phyloP scores from a whole-genome alignment of 345 rosid species.

The Salix koriyanagi region DNA sequence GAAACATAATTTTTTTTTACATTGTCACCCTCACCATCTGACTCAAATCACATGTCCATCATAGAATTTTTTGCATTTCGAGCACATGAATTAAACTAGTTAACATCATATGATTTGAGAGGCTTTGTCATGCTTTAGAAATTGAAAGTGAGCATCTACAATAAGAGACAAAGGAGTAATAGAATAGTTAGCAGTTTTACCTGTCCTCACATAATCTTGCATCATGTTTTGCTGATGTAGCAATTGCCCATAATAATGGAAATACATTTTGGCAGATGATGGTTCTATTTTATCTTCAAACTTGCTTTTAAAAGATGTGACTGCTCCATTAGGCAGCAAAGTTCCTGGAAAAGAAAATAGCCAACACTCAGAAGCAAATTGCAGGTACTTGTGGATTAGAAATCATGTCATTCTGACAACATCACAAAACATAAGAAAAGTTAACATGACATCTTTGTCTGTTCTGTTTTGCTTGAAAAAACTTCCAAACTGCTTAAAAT shows the following conservation, averaged over 20 bases:
- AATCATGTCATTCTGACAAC: background rate
- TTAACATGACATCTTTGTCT: background rate
- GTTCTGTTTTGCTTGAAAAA: background rate
- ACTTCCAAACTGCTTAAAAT: background rate
- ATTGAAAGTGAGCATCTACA: background rate
- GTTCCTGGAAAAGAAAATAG: constrained; percentile 36
- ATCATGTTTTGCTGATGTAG: constrained; percentile 98
- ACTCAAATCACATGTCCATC: background rate
- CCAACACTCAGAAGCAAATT: constrained; percentile 14
- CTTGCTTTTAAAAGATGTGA: constrained; percentile 57
- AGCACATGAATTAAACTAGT: background rate
- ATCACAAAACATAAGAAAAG: background rate
- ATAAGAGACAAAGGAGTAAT: constrained; percentile 6
- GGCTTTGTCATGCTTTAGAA: background rate
- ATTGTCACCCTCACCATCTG: background rate
- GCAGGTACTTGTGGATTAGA: background rate
- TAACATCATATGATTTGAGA: background rate
- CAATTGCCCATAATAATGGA: constrained; percentile 94
- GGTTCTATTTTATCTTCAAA: constrained; percentile 85
- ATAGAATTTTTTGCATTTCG: background rate
- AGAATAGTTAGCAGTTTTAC: constrained; percentile 32
- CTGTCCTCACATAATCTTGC: constrained; percentile 99
- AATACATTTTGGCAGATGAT: constrained; percentile 96
- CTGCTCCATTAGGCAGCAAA: constrained; percentile 48
- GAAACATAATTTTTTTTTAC: constrained; percentile 20